Evolutionary conservation across 2,329 filamentous ascomycete genomes (phyloP).

Genomic region (Diplocarpon mali): DNA sequence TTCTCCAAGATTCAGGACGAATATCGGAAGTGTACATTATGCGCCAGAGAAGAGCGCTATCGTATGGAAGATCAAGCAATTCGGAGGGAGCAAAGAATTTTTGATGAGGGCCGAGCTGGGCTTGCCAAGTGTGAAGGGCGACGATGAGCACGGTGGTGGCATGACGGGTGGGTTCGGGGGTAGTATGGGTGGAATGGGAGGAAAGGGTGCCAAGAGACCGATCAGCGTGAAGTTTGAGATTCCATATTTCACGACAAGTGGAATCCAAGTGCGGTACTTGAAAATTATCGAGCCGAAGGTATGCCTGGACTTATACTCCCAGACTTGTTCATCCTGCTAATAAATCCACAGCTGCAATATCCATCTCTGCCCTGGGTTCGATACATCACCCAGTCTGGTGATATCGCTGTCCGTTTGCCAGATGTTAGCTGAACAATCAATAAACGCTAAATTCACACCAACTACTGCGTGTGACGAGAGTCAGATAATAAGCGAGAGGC

Average conservation of each 20-base stretch:
- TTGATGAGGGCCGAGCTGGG: slow-evolving; percentile 96
- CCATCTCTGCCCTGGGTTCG: slow-evolving; percentile 94
- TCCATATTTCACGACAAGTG: slow-evolving; percentile 99
- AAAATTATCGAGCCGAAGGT: slow-evolving; percentile 99
- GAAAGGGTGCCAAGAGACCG: slow-evolving; percentile 81
- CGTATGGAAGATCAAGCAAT: slow-evolving; percentile 99
- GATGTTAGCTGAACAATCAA: slow-evolving; percentile 37
- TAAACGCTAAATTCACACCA: neutral
- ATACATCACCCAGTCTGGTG: slow-evolving; percentile 96
- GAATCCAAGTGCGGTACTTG: slow-evolving; percentile 94
- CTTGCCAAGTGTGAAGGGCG: slow-evolving; percentile 83
- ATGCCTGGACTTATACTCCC: slow-evolving; percentile 26
- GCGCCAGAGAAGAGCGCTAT: slow-evolving; percentile 95
- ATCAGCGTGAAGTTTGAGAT: slow-evolving; percentile 99
- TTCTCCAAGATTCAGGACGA: slow-evolving; percentile 89
- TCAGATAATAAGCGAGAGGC: neutral
- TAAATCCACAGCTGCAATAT: slow-evolving; percentile 72
- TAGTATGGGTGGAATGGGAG: slow-evolving; percentile 85
- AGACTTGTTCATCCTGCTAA: slow-evolving; percentile 2
- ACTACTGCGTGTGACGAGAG: neutral
- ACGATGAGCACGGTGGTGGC: slow-evolving; percentile 89
- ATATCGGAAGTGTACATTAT: slow-evolving; percentile 95
- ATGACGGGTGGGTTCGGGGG: slow-evolving; percentile 98
- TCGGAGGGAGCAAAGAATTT: slow-evolving; percentile 96
- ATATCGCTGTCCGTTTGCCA: slow-evolving; percentile 91